These are phyloP conservation scores for Amoebophrya sp. DNA, from an alignment of 169 alveolate species.

Conservation along the genomic window DNA sequence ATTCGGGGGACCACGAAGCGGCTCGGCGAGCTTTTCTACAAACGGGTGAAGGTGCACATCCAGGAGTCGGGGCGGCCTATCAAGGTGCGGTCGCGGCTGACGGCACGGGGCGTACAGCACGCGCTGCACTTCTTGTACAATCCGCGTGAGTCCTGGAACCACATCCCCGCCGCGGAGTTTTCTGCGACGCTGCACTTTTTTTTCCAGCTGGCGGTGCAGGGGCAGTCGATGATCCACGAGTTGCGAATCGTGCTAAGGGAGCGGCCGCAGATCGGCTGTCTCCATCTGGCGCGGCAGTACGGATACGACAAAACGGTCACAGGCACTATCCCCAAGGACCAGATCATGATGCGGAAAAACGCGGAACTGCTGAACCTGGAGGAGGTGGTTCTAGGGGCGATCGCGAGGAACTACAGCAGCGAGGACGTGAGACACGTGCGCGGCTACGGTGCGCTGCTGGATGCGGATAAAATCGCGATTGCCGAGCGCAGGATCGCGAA, in stretches of 20 bases:
- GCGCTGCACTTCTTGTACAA: not conserved
- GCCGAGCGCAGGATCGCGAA: not conserved
- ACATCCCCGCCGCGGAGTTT: not conserved
- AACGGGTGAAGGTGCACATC: not conserved
- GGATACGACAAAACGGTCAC: not conserved
- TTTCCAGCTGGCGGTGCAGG: not conserved
- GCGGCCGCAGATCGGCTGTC: not conserved
- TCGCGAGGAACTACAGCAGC: not conserved
- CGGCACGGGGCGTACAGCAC: not conserved
- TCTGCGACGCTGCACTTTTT: not conserved
- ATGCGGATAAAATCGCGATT: not conserved
- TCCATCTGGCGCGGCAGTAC: not conserved
- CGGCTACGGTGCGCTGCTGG: not conserved
- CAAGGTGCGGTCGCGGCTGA: not conserved
- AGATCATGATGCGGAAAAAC: not conserved
- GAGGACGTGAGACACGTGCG: not conserved
- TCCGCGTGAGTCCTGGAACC: not conserved
- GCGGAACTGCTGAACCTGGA: not conserved
- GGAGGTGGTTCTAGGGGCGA: not conserved
- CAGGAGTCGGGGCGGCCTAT: not conserved
- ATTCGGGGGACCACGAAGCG: not conserved
- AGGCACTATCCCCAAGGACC: not conserved
- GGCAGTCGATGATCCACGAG: not conserved
- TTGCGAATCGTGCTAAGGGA: not conserved
- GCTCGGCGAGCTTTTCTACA: not conserved